phyloP scores from a whole-genome alignment of 192 early-diverging fungal species.

The Phycomyces nitens region DNA sequence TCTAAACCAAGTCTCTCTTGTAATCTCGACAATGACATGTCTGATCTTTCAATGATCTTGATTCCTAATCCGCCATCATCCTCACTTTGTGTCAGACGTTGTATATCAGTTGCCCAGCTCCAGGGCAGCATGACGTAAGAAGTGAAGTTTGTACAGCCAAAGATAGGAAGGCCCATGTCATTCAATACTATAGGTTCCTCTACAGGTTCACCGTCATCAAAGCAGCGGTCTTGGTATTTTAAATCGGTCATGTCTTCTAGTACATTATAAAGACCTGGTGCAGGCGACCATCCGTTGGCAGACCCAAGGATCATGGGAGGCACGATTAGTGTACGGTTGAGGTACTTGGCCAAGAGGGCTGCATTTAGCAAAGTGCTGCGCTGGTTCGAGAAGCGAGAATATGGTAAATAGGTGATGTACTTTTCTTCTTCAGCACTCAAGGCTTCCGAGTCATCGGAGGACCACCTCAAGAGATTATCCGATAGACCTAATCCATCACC shows the following conservation, averaged over 20 bases:
- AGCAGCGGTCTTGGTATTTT: slow-evolving; percentile 7
- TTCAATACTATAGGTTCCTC: slow-evolving; percentile 4
- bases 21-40: slow-evolving; percentile 8
- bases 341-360: slow-evolving; percentile 33
- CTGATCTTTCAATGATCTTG: slow-evolving; percentile 14
- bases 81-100: slow-evolving; percentile 2
- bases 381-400: slow-evolving; percentile 53
- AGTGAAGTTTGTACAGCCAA: slow-evolving; percentile 17
- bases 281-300: slow-evolving; percentile 20
- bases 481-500: too few relatives aligned
- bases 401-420: slow-evolving; percentile 44
- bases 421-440: slow-evolving; percentile 8
- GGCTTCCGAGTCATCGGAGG: too few relatives aligned
- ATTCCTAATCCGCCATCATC: slow-evolving; percentile 8
- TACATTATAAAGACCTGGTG: slow-evolving; percentile 2
- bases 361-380: slow-evolving; percentile 45
- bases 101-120: slow-evolving; percentile 8
- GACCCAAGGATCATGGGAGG: slow-evolving; percentile 28
- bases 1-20: slow-evolving; percentile 11
- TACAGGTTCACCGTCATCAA: neutral
- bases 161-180: neutral
- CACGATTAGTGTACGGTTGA: slow-evolving; percentile 48
- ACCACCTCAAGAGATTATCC: too few relatives aligned
- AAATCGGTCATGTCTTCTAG: slow-evolving; percentile 11
- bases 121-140: slow-evolving; percentile 15